Evolutionary conservation across 805 yeast genomes (phyloP), one percentile per base, ranked within the genome.

Genomic region (Cyberlindnera xylosilytica): DNA sequence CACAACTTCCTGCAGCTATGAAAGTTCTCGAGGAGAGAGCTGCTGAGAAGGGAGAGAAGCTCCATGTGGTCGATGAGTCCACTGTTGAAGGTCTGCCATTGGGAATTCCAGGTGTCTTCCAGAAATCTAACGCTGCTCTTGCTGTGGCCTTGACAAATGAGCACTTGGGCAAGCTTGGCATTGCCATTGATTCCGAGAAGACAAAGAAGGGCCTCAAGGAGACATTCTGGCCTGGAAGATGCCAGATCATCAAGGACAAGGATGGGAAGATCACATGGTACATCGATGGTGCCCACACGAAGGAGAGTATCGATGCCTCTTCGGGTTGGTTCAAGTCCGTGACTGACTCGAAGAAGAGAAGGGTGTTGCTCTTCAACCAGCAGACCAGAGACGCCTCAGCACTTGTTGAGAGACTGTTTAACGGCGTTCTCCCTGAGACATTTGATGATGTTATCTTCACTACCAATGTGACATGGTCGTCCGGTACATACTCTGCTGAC

Each of bases 201-300:
- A 40, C 50, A 43, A 47, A 68, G 4, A 52, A 54, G 13, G 97
- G 97, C 3, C 68, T 91, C 29, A 78, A 72, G 39, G 45, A 64
- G 2, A 85, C 95, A 1, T 66, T 71, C 34, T 93, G 98, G 97
- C 93, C 93, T n/a, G 99, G 99, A 1, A 72, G 99, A 53, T 91
- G 98, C 54, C 97, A 95, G 65, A 72, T 79, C 2, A 63, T 87
- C 23, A 63, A 66, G 13, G 66, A 68, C 19, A 6, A 60, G 12
- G 66, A 68, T 18, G 7, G 60, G 2, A 60, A 64, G 3, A 64
- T 83, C 15, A 76, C 74, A n/a, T 93, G 97, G 96, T 81, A 66
- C 50, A 65, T 91, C 13, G 99, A 93, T 65, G 99, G 99, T 16
- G 98, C 99, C 0, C 99, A 93, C 56, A 93, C 99, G 0, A 66